Evolutionary conservation across 192 early-diverging fungal genomes (phyloP).

Genomic region (Coemansia sp.): DNA sequence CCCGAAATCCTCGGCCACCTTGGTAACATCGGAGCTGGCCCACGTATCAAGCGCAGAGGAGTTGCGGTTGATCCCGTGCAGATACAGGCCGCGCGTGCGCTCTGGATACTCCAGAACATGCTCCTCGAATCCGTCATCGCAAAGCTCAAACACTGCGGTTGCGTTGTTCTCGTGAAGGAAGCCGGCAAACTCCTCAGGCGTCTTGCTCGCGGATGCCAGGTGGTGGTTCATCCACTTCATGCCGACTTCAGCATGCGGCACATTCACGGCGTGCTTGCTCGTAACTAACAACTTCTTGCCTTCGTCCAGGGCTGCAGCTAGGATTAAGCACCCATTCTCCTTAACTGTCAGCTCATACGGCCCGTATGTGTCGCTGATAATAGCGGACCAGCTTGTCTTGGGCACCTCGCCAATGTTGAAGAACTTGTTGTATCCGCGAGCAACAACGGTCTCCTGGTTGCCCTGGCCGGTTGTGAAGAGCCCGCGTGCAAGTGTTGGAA

Average conservation of each 20-base stretch:
- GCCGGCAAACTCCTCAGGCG: slow-evolving; percentile 64
- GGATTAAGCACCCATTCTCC: slow-evolving; percentile 97
- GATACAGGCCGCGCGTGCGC: slow-evolving; percentile 77
- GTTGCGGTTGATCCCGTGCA: slow-evolving; percentile 92
- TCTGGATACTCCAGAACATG: slow-evolving; percentile 85
- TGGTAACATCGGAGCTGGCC: slow-evolving; percentile 61
- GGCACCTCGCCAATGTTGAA: slow-evolving; percentile 78
- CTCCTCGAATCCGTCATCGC: slow-evolving; percentile 95
- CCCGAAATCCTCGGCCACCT: slow-evolving; percentile 74
- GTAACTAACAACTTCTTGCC: slow-evolving; percentile 72
- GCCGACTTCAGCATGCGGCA: slow-evolving; percentile 59
- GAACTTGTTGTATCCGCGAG: slow-evolving; percentile 98
- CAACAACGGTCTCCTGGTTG: slow-evolving; percentile 58
- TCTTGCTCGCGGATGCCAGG: slow-evolving; percentile 59
- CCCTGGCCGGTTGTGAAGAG: slow-evolving; percentile 63
- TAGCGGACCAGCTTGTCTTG: slow-evolving; percentile 60
- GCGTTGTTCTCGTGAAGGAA: slow-evolving; percentile 72
- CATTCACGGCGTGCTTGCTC: slow-evolving; percentile 75
- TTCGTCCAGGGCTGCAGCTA: slow-evolving; percentile 67
- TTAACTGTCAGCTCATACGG: slow-evolving; percentile 94
- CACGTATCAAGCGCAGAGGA: slow-evolving; percentile 68
- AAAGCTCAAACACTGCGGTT: slow-evolving; percentile 83
- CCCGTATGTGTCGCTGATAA: slow-evolving; percentile 65
- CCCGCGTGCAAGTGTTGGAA: slow-evolving; percentile 80
- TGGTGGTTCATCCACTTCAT: slow-evolving; percentile 77